Evolutionary conservation across 345 rosid genomes (phyloP).

Genomic region (Salix udensis): DNA sequence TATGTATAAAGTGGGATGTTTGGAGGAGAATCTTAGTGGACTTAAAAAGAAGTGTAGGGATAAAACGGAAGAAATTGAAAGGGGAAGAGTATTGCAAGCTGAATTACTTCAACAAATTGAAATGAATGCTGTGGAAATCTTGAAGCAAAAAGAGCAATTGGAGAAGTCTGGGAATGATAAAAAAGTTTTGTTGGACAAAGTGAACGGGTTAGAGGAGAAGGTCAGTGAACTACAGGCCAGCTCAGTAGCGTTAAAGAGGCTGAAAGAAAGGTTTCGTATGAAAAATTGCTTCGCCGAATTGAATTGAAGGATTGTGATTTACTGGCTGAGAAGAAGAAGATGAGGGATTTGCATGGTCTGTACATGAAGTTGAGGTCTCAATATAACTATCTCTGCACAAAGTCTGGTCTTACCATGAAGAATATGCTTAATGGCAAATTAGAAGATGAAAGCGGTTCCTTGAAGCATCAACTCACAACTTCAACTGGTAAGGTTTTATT

Average conservation of each 20-base stretch:
- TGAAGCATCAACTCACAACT: conserved; percentile 29
- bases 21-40: conserved; percentile 42
- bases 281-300: conserved; percentile 38
- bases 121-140: conserved; percentile 20
- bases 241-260: conserved; percentile 25
- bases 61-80: conserved; percentile 38
- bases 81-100: conserved; percentile 31
- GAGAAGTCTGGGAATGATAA: conserved; percentile 40
- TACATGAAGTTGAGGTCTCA: conserved; percentile 72
- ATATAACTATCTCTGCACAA: conserved; percentile 49
- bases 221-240: conserved; percentile 32
- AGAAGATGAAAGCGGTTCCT: conserved; percentile 35
- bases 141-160: conserved; percentile 35
- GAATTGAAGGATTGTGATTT: conserved; percentile 42
- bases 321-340: conserved; percentile 44
- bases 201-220: conserved; percentile 42
- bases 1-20: conserved; percentile 26
- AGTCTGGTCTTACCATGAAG: conserved; percentile 46
- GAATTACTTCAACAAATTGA: conserved; percentile 40
- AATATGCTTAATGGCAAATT: conserved; percentile 32
- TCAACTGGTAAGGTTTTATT: conserved; percentile 40
- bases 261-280: conserved; percentile 30
- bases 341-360: conserved; percentile 23
- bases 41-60: conserved; percentile 39
- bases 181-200: conserved; percentile 25